Evolutionary conservation across 371 early-diverging fungal genomes (phyloP).

Genomic region (Apophysomyces elegans): DNA sequence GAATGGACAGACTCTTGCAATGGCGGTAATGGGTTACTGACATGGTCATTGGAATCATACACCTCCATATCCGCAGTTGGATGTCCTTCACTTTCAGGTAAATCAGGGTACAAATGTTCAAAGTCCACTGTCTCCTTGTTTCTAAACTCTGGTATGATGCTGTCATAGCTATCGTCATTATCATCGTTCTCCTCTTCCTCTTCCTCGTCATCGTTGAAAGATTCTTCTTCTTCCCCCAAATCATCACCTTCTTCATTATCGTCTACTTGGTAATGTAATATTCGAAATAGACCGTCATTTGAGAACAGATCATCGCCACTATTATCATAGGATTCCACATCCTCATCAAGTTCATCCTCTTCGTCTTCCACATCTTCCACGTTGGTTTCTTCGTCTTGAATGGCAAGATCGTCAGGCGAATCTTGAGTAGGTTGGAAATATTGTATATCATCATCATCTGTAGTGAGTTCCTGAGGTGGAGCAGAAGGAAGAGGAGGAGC

Average conservation of each 20-base stretch:
- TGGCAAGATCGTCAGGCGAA: neutral
- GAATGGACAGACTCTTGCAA: neutral
- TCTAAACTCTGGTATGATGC: slow-evolving; percentile 11
- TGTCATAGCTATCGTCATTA: slow-evolving; percentile 9
- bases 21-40: neutral
- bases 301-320: neutral
- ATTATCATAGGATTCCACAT: neutral
- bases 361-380: slow-evolving; percentile 14
- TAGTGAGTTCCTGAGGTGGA: neutral
- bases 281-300: neutral
- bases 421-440: neutral
- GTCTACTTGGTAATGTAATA: neutral
- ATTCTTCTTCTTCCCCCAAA: slow-evolving; percentile 6
- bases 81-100: neutral
- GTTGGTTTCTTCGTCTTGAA: neutral
- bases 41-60: neutral
- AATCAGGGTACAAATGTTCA: neutral
- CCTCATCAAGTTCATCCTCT: neutral
- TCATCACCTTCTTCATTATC: slow-evolving; percentile 3
- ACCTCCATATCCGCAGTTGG: neutral
- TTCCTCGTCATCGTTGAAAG: neutral
- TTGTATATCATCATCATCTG: neutral
- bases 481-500: too few species aligned
- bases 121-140: slow-evolving; percentile 17
- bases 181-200: slow-evolving; percentile 6